Evolutionary conservation across 1,284 basidiomycete species (phyloP), one percentile per base, ranked within the genome.

Genomic region (Takashimella tepidaria): DNA sequence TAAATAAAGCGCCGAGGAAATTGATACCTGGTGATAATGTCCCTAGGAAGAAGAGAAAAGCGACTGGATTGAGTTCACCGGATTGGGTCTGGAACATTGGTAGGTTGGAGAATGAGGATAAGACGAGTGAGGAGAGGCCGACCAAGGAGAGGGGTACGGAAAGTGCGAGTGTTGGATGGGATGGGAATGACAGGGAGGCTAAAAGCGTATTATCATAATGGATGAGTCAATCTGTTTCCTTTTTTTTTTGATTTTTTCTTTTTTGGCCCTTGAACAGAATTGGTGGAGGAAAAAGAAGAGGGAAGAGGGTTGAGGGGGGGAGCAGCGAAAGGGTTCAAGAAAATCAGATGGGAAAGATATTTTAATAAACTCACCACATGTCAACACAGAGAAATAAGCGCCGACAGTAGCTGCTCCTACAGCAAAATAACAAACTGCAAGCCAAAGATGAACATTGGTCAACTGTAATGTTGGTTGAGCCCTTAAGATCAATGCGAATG

Each of bases 341-440:
- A 37, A 37, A 16, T 8, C 31, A 37, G 8, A 37, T 37, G 31
- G 31, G 8, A 37, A 16, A 37, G 31, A 8, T 37, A 16, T 8
- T n/a, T n/a, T n/a, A n/a, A n/a, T n/a, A 19, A 5, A 63, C 68
- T 40, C 41, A 71, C 68, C 66, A 37, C 69, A 71, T 8, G 72
- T 74, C 43, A 76, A 55, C 22, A 66, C 67, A 3, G 75, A 69
- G 57, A 76, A 76, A 61, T 76, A 76, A 8, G 69, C 67, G 16
- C 72, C 72, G 42, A 76, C 73, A 1, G 71, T 71, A 0, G 73
- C 72, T 1, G 68, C 68, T n/a, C 75, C 75, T 23, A 75, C 66
- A 24, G 67, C 54, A 52, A 73, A 73, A 60, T 65, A 76, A 11
- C 68, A 63, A 6, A 64, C 57, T 6, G 72, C 51, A 8, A 76